Percentiles rank a stretch among this genome's conserved stretches.
These are phyloP conservation scores for Colletotrichum paranaense DNA, from an alignment of 2,329 filamentous ascomycete genomes.

Conservation along the genomic window DNA sequence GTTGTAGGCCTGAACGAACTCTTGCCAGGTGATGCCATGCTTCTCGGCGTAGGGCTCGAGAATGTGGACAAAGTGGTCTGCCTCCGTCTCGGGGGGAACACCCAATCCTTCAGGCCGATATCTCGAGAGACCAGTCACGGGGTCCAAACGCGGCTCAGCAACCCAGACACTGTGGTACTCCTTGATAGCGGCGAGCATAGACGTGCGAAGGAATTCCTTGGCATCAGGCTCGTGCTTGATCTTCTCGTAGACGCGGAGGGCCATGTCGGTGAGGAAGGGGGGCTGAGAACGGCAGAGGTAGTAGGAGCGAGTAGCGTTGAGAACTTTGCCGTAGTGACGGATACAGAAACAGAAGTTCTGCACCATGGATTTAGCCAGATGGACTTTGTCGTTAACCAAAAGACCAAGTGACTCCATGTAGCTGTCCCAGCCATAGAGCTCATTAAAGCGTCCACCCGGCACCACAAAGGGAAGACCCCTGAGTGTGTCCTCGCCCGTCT, in stretches of 20 bases:
- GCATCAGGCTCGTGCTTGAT: conserved; percentile 88
- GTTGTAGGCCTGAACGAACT: conserved; percentile 94
- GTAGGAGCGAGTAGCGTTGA: conserved; percentile 96
- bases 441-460: conserved; percentile 96
- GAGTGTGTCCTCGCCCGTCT: conserved; percentile 76
- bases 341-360: conserved; percentile 98
- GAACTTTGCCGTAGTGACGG: conserved; percentile 96
- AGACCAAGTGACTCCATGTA: conserved; percentile 98
- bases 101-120: conserved; percentile 87
- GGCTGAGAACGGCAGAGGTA: conserved; percentile 95
- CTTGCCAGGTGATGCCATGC: conserved; percentile 81
- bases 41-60: conserved; percentile 86
- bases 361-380: conserved; percentile 95
- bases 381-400: conserved; percentile 83
- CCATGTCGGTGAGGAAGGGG: conserved; percentile 97
- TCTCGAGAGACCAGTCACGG: conserved; percentile 81
- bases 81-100: conserved; percentile 92
- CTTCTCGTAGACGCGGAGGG: conserved; percentile 90
- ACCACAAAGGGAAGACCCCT: conserved; percentile 94
- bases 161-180: conserved; percentile 95
- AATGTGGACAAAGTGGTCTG: conserved; percentile 86
- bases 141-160: conserved; percentile 80
- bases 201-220: conserved; percentile 81
- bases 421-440: conserved; percentile 98
- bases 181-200: conserved; percentile 93